These are phyloP conservation scores for Acanthamoeba quina DNA, from an alignment of 208 protist genomes.

Conservation along the genomic window DNA sequence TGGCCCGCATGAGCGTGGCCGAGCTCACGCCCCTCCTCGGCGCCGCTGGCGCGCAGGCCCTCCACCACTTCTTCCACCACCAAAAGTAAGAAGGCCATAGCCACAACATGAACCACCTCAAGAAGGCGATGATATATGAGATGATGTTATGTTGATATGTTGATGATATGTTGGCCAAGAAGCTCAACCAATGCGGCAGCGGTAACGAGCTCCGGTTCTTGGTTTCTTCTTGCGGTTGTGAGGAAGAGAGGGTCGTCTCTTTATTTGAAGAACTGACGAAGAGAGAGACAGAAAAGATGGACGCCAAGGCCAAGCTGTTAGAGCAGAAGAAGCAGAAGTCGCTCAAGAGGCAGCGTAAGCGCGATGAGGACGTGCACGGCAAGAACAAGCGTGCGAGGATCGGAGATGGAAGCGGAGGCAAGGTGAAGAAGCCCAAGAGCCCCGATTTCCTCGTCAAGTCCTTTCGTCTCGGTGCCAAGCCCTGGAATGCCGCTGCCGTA, in stretches of 20 bases:
- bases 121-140: too few relatives aligned
- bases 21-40: conserved; percentile 41
- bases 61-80: conserved; percentile 44
- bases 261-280: not conserved
- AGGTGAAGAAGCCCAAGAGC: conserved; percentile 31
- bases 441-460: conserved; percentile 34
- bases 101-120: too few relatives aligned
- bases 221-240: too few relatives aligned
- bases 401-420: not conserved
- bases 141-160: too few relatives aligned
- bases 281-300: not conserved
- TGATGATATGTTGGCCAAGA: too few relatives aligned
- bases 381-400: not conserved
- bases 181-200: too few relatives aligned
- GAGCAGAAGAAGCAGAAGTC: conserved; percentile 22
- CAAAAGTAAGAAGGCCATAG: not conserved
- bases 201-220: too few relatives aligned
- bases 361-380: not conserved
- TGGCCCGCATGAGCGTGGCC: not conserved
- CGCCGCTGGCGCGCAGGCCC: not conserved
- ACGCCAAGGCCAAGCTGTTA: conserved; percentile 1
- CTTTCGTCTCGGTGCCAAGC: conserved; percentile 4
- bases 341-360: conserved; percentile 28
- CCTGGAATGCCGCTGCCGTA: not conserved
- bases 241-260: too few relatives aligned